Conservation (phyloP, 305 asterid genomes). For the Fraxinus greggii region DNA sequence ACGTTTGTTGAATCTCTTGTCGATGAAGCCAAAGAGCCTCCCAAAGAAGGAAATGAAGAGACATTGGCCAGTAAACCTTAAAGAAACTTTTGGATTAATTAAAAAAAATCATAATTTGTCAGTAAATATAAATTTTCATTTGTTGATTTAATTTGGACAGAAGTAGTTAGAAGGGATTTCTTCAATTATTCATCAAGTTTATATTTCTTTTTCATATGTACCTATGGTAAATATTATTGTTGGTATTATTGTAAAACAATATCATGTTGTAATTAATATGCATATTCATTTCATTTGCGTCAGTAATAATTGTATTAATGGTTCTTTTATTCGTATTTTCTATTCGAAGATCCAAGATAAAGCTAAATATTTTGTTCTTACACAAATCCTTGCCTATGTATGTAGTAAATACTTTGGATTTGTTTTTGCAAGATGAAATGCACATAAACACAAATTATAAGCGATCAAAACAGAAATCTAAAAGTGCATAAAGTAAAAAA, state of each 20-base stretch:
- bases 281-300: not conserved
- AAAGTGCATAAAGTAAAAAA: too few relatives aligned
- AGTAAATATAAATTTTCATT: not conserved
- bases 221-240: not conserved
- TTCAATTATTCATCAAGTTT: not conserved
- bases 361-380: not conserved
- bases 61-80: not conserved
- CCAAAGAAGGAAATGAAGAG: not conserved
- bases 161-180: not conserved
- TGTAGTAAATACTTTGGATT: not conserved
- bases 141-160: not conserved
- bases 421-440: not conserved
- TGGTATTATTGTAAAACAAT: not conserved
- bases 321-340: not conserved
- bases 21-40: not conserved
- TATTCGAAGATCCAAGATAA: not conserved
- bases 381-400: not conserved
- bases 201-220: not conserved
- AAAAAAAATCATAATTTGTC: not conserved
- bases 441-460: too few relatives aligned
- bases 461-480: too few relatives aligned
- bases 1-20: slow-evolving; percentile 27
- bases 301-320: not conserved
- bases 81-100: not conserved
- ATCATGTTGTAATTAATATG: not conserved